Percentiles rank a stretch among this genome's conserved stretches.
These are phyloP conservation scores for Omphalea diandra DNA, from an alignment of 441 rosid genomes.

Conservation along the genomic window DNA sequence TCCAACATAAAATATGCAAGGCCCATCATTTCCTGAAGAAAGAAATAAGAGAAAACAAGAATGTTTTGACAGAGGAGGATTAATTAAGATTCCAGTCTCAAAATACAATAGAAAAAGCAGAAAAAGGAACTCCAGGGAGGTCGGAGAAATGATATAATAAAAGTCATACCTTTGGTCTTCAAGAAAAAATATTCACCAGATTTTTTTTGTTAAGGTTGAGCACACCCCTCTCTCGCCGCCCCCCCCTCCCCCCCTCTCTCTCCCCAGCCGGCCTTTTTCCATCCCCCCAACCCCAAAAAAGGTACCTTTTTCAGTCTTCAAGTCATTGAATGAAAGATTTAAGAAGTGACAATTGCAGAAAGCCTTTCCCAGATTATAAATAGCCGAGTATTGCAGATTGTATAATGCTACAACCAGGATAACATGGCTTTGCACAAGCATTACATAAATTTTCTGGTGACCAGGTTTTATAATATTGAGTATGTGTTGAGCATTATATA, in stretches of 20 bases:
- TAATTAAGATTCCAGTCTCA: background rate
- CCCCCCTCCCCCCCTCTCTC: background rate
- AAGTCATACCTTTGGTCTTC: background rate
- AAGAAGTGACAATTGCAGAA: background rate
- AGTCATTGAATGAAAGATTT: background rate
- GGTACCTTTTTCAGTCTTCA: background rate
- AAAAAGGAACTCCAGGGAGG: background rate
- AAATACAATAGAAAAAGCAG: background rate
- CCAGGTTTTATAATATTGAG: no score
- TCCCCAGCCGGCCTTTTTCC: background rate
- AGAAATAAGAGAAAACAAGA: slow-evolving; percentile 22
- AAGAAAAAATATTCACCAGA: background rate
- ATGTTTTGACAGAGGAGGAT: slow-evolving; percentile 19
- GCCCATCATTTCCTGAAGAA: slow-evolving; percentile 96
- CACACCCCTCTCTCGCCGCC: no score
- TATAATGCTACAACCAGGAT: background rate
- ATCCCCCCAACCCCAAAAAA: background rate
- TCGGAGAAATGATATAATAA: background rate
- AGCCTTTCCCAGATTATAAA: background rate
- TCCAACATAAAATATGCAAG: slow-evolving; percentile 92
- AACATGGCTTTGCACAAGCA: background rate
- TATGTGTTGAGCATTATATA: no score
- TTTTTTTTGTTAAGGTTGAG: no score
- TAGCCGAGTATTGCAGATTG: background rate
- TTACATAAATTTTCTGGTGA: background rate